Conservation (phyloP, 768 basidiomycete genomes). For the Udeniomyces megalosporus region DNA sequence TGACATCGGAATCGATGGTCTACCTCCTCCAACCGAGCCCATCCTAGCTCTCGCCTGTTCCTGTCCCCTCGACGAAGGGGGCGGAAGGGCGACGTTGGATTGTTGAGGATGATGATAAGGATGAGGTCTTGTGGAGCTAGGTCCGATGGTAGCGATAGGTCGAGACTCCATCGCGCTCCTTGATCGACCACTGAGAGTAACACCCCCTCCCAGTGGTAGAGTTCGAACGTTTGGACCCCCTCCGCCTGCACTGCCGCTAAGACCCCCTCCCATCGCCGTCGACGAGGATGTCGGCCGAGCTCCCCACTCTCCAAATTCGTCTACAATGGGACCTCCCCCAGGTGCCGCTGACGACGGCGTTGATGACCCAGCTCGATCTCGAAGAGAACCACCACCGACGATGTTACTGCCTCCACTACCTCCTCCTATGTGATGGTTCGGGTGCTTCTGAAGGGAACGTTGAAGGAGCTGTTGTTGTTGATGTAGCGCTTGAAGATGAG, state of each 20-base stretch:
- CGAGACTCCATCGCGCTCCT: background rate
- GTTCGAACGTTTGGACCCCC: background rate
- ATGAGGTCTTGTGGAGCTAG: background rate
- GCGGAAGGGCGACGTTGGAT: too few species aligned
- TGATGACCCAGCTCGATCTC: background rate
- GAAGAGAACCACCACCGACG: too few species aligned
- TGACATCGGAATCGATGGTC: too few species aligned
- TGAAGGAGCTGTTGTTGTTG: slow-evolving; percentile 13
- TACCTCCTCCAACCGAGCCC: too few species aligned
- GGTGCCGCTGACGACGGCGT: background rate
- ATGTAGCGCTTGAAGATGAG: background rate
- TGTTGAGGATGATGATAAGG: too few species aligned
- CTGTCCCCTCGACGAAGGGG: too few species aligned
- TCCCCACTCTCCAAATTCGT: slow-evolving; percentile 12
- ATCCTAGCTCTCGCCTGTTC: too few species aligned
- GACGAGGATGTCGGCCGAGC: slow-evolving; percentile 5
- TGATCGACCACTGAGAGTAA: background rate
- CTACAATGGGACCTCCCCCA: too few species aligned
- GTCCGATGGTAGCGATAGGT: background rate
- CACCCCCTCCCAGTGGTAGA: background rate
- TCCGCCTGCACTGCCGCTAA: background rate
- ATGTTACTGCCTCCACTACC: too few species aligned
- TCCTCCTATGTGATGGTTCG: slow-evolving; percentile 11
- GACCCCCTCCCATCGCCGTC: too few species aligned
- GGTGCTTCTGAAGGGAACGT: slow-evolving; percentile 1